Conservation (phyloP, 1,139 yeast species). For the Hemisphaericaspora xylanilytica region DNA sequence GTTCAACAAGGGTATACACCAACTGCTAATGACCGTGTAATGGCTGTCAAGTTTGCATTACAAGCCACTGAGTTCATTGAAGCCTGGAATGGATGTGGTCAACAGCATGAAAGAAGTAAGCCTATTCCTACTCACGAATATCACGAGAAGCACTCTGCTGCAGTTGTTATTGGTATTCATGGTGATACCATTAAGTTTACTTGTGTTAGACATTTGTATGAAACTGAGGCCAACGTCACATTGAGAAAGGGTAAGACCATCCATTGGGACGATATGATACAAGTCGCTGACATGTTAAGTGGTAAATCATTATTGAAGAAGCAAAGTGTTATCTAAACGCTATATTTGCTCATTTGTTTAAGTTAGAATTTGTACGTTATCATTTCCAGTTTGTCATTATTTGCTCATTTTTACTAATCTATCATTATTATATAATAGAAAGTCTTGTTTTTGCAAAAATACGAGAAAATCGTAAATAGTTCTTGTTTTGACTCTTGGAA, state of each 20-base stretch:
- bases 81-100: slow-evolving; percentile 24
- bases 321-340: no score
- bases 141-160: slow-evolving; percentile 20
- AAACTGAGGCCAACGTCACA: slow-evolving; percentile 54
- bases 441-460: no score
- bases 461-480: no score
- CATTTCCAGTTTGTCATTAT: no score
- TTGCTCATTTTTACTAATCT: no score
- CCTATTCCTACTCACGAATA: slow-evolving; percentile 2
- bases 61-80: slow-evolving; percentile 71
- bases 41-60: slow-evolving; percentile 67
- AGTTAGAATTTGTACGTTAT: no score
- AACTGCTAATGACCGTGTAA: slow-evolving; percentile 71
- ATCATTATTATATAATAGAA: no score
- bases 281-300: slow-evolving; percentile 65
- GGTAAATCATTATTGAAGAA: slow-evolving; percentile 57
- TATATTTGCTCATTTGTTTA: no score
- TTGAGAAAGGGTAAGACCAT: slow-evolving; percentile 65
- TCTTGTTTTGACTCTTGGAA: no score
- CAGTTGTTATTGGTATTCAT: slow-evolving; percentile 68
- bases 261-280: slow-evolving; percentile 65
- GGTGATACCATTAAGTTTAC: slow-evolving; percentile 62
- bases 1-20: slow-evolving; percentile 85
- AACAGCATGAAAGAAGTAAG: slow-evolving; percentile 10
- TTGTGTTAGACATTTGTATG: slow-evolving; percentile 53